Evolutionary conservation across 176 grass and related monocot species (phyloP).

Genomic region (Echinochloa phyllopogon): DNA sequence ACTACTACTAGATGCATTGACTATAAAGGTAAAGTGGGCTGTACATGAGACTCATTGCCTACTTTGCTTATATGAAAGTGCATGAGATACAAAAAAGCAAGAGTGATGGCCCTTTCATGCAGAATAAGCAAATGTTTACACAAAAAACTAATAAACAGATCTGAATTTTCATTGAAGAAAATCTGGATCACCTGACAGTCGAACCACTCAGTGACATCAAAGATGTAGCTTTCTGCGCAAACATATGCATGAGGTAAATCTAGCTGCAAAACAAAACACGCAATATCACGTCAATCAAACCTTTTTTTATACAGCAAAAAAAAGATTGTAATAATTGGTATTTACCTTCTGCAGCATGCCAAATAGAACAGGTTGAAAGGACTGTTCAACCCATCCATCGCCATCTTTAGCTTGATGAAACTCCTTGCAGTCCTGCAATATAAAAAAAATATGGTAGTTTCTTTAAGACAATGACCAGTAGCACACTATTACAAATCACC

Average conservation of each 20-base stretch:
- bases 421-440: conserved; percentile 85
- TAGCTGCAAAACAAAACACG: conserved; percentile 60
- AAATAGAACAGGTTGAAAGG: conserved; percentile 81
- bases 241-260: conserved; percentile 81
- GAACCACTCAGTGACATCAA: conserved; percentile 98
- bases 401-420: conserved; percentile 99
- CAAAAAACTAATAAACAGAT: conserved; percentile 25
- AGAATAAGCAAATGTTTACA: conserved; percentile 24
- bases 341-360: conserved; percentile 86
- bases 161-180: conserved; percentile 33
- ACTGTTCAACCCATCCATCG: conserved; percentile 99
- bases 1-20: not conserved
- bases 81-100: not conserved
- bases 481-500: conserved; percentile 16
- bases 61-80: no score
- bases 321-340: conserved; percentile 28
- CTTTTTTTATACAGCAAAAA: not conserved
- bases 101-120: not conserved
- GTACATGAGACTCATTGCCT: no score
- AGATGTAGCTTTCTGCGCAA: conserved; percentile 91
- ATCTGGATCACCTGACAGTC: conserved; percentile 75
- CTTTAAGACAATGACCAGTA: conserved; percentile 18
- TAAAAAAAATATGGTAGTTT: not conserved
- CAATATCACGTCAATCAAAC: conserved; percentile 48
- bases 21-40: not conserved